A percentile compares a stretch with the other conserved stretches of the same genome.
Evolutionary conservation across 768 basidiomycete genomes (phyloP).

Genomic region (Kondoa malvinella): DNA sequence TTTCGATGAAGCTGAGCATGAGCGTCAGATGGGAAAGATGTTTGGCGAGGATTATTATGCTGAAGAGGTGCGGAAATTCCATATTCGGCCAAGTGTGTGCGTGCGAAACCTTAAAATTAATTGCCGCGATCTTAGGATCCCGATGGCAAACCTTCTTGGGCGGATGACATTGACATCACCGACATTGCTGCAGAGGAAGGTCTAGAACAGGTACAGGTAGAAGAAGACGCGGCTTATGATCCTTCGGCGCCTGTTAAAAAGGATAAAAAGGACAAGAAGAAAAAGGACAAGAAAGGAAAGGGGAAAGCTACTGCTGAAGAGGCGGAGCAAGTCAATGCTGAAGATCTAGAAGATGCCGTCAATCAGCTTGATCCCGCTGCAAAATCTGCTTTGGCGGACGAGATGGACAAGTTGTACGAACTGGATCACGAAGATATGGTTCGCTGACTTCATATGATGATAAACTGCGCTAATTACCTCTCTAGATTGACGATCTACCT

Average conservation of each 20-base stretch:
- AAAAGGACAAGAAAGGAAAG: slow-evolving; percentile 35
- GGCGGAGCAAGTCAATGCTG: slow-evolving; percentile 34
- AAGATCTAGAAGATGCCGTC: slow-evolving; percentile 41
- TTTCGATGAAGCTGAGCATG: slow-evolving; percentile 75
- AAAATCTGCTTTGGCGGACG: slow-evolving; percentile 31
- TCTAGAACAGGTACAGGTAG: too few relatives aligned
- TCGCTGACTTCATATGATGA: not conserved
- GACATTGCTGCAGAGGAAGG: slow-evolving; percentile 41
- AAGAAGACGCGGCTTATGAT: slow-evolving; percentile 34
- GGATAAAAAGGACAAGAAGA: slow-evolving; percentile 30
- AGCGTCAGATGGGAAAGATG: slow-evolving; percentile 59
- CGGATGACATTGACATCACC: slow-evolving; percentile 70
- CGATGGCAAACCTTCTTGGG: slow-evolving; percentile 68
- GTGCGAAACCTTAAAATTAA: not conserved
- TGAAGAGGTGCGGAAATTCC: slow-evolving; percentile 15
- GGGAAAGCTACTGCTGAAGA: slow-evolving; percentile 21
- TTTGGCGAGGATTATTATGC: slow-evolving; percentile 41
- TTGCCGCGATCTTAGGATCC: too few relatives aligned
- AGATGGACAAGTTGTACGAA: slow-evolving; percentile 73
- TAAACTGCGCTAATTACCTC: not conserved
- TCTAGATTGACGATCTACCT: slow-evolving; percentile 67
- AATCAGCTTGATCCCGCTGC: slow-evolving; percentile 42
- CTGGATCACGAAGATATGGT: slow-evolving; percentile 95
- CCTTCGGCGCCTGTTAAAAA: slow-evolving; percentile 5
- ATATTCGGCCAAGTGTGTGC: not conserved